Conservation (phyloP, 768 basidiomycete genomes). For the Psilocybe tampanensis region DNA sequence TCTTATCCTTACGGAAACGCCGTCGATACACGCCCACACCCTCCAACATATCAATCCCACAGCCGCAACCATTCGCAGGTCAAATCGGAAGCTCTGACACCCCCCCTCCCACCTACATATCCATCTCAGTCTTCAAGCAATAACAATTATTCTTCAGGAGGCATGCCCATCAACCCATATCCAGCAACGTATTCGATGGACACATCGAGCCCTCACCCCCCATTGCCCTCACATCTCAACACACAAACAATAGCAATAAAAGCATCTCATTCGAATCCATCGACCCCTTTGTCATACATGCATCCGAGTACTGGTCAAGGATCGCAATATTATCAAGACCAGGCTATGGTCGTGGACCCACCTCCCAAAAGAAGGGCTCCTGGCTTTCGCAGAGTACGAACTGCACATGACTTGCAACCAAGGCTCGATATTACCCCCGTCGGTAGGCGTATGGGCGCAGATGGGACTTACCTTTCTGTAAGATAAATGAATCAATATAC, state of each 20-base stretch:
- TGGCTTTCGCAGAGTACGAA: slow-evolving; percentile 81
- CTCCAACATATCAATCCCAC: slow-evolving; percentile 55
- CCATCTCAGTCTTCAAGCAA: slow-evolving; percentile 46
- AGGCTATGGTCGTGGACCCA: slow-evolving; percentile 75
- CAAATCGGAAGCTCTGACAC: slow-evolving; percentile 33
- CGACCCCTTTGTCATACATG: slow-evolving; percentile 71
- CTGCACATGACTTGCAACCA: slow-evolving; percentile 77
- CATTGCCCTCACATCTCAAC: slow-evolving; percentile 50
- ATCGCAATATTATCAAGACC: slow-evolving; percentile 63
- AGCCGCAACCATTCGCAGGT: slow-evolving; percentile 59
- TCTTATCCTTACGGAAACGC: slow-evolving; percentile 50
- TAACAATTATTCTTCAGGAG: slow-evolving; percentile 20
- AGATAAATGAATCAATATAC: slow-evolving; percentile 36
- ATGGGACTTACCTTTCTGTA: slow-evolving; percentile 81
- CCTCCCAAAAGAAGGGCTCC: slow-evolving; percentile 67
- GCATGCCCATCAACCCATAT: slow-evolving; percentile 40
- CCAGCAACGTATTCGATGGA: slow-evolving; percentile 64
- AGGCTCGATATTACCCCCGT: slow-evolving; percentile 61
- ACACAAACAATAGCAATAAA: slow-evolving; percentile 51
- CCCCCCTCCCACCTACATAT: slow-evolving; percentile 55
- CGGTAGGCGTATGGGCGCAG: slow-evolving; percentile 78
- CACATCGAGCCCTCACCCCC: slow-evolving; percentile 63
- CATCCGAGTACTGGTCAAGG: slow-evolving; percentile 52
- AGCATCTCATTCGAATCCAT: slow-evolving; percentile 66
- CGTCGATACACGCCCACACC: slow-evolving; percentile 40